Percentiles rank a stretch among this genome's conserved stretches.
These are phyloP conservation scores for Castanea mollissima DNA, from an alignment of 306 rosid genomes.

Conservation along the genomic window DNA sequence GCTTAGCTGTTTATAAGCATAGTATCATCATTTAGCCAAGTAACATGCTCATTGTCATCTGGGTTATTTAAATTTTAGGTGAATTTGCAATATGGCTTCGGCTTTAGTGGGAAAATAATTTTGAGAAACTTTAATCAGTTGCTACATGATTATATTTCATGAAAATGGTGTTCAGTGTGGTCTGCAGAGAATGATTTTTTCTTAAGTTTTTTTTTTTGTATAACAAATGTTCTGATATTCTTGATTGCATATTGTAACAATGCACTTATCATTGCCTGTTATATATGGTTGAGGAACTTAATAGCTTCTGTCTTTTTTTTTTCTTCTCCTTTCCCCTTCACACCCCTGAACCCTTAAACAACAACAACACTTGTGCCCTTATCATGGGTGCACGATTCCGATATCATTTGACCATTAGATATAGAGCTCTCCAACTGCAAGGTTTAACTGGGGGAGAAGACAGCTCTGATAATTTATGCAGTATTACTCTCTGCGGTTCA, in stretches of 20 bases:
- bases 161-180: background rate
- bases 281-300: background rate
- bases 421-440: background rate
- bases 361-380: background rate
- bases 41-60: background rate
- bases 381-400: background rate
- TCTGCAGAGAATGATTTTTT: background rate
- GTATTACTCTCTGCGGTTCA: background rate
- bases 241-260: background rate
- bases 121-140: background rate
- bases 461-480: background rate
- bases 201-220: background rate
- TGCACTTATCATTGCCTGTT: background rate
- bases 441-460: background rate
- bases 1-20: slow-evolving; percentile 43
- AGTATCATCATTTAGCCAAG: background rate
- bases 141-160: background rate
- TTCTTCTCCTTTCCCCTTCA: background rate
- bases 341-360: background rate
- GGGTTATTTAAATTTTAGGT: background rate
- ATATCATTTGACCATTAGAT: background rate
- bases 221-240: background rate
- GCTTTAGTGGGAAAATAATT: background rate
- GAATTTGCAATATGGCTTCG: background rate
- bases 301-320: background rate